These are phyloP conservation scores for Babesia bovis DNA, from an alignment of 169 alveolate genomes.

Conservation along the genomic window DNA sequence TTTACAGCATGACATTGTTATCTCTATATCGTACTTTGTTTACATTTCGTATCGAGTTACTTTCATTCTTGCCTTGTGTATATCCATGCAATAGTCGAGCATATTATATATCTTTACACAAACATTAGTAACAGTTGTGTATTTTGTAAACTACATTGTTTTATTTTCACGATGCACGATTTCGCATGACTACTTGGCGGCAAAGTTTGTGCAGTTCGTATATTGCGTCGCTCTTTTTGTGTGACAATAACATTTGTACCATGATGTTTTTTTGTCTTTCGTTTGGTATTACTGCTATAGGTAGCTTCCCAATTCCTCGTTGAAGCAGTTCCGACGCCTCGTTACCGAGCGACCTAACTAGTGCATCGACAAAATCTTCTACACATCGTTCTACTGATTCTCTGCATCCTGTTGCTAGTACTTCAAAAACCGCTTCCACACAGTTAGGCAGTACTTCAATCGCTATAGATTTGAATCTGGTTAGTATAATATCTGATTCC, in stretches of 20 bases:
- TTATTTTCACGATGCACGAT: background rate
- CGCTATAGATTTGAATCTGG: background rate
- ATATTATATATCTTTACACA: background rate
- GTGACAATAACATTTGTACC: slow-evolving; percentile 10
- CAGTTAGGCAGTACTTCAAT: slow-evolving; percentile 14
- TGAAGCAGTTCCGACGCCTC: slow-evolving; percentile 28
- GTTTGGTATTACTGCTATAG: slow-evolving; percentile 34
- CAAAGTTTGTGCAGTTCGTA: slow-evolving; percentile 46
- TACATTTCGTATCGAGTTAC: too few species aligned
- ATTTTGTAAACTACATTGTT: background rate
- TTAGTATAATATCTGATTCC: background rate
- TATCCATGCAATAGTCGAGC: too few species aligned
- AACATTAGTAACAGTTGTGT: background rate
- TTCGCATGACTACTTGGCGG: slow-evolving; percentile 51
- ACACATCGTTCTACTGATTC: slow-evolving; percentile 38
- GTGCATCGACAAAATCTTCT: slow-evolving; percentile 37
- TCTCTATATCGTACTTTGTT: too few species aligned
- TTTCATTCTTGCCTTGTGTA: too few species aligned
- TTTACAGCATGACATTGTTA: too few species aligned
- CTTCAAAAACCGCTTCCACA: slow-evolving; percentile 3
- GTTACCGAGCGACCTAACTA: slow-evolving; percentile 1
- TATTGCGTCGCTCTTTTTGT: background rate
- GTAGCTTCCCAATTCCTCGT: slow-evolving; percentile 27
- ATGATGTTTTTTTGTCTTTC: slow-evolving; percentile 3
- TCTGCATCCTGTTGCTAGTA: slow-evolving; percentile 34